Base-by-base conservation (phyloP, 345 rosid genomes). In the Gynandropsis gynandra region DNA sequence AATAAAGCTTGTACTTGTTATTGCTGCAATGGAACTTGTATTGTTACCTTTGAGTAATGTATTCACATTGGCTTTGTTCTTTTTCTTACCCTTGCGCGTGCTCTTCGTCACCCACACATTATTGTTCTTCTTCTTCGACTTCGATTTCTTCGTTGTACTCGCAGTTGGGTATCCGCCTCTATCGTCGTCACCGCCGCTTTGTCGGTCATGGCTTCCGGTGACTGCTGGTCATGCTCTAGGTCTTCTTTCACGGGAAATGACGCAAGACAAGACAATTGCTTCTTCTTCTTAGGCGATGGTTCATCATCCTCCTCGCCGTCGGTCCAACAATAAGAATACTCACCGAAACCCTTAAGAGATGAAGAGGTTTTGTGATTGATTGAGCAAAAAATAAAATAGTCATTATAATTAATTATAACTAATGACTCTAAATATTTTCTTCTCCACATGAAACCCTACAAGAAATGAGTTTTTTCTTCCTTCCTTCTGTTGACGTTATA, bases 21-120 rank as follows among this genome's bases (percentile, higher is more conserved):
- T n/a, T n/a, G n/a, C n/a, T n/a, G n/a, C n/a, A n/a, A n/a, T n/a
- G n/a, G n/a, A n/a, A n/a, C n/a, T n/a, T n/a, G n/a, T n/a, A n/a
- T n/a, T n/a, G n/a, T n/a, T n/a, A n/a, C n/a, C n/a, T n/a, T n/a
- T n/a, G n/a, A n/a, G n/a, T n/a, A n/a, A n/a, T n/a, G n/a, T n/a
- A n/a, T n/a, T n/a, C n/a, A n/a, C n/a, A n/a, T 64, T 83, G 47
- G 75, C 61, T 66, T 92, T 87, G 17, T 69, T 70, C 73, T 87
- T 92, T 82, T 92, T 92, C 73, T 85, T 92, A 13, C 97, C 98
- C 48, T 87, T 92, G 0, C 96, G 76, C 4, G 95, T 77, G n/a
- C 93, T 79, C 67, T 76, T 81, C 0, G 96, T 76, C 36, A 79
- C 83, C 98, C 96, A 87, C 2, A 85, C 85, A 21, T 79, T 82